Percentiles rank a stretch among this genome's conserved stretches.
phyloP scores from a whole-genome alignment of 2,329 filamentous ascomycete species.

The Aspergillus quadrilineatus region DNA sequence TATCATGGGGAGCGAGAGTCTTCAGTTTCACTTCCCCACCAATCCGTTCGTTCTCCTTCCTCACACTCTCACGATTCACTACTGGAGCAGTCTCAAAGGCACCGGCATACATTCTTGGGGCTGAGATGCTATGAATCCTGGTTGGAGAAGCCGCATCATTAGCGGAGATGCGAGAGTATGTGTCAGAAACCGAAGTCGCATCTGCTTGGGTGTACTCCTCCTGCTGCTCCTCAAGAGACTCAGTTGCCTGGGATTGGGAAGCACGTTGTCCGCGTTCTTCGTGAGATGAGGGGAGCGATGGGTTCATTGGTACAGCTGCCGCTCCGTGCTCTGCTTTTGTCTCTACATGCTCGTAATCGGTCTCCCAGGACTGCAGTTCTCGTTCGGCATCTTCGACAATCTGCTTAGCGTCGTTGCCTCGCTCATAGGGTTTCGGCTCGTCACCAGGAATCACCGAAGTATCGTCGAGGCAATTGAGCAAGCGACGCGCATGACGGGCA shows the following conservation, averaged over 20 bases:
- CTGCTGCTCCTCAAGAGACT: neutral
- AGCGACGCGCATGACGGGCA: constrained; percentile 81
- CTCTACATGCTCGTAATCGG: constrained; percentile 55
- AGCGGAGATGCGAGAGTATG: neutral
- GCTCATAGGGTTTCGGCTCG: constrained; percentile 65
- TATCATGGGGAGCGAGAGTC: neutral
- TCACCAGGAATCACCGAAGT: constrained; percentile 87
- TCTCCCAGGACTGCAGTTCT: constrained; percentile 74
- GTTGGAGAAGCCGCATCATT: neutral
- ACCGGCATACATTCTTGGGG: constrained; percentile 10
- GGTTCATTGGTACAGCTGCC: constrained; percentile 46
- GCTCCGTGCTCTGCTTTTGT: constrained; percentile 37
- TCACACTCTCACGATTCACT: neutral
- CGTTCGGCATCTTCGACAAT: constrained; percentile 91
- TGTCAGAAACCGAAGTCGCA: neutral
- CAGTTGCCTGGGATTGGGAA: neutral
- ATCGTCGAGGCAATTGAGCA: constrained; percentile 85
- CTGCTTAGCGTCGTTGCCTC: constrained; percentile 69
- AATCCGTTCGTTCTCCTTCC: neutral
- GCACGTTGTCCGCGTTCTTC: constrained; percentile 1
- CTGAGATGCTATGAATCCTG: constrained; percentile 8
- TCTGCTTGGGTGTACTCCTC: neutral
- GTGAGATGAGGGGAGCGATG: constrained; percentile 28
- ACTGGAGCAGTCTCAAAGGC: neutral
- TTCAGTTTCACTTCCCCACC: neutral